These are phyloP conservation scores for Ascochyta viciae-villosae DNA, from an alignment of 2,329 filamentous ascomycete species.

Conservation along the genomic window DNA sequence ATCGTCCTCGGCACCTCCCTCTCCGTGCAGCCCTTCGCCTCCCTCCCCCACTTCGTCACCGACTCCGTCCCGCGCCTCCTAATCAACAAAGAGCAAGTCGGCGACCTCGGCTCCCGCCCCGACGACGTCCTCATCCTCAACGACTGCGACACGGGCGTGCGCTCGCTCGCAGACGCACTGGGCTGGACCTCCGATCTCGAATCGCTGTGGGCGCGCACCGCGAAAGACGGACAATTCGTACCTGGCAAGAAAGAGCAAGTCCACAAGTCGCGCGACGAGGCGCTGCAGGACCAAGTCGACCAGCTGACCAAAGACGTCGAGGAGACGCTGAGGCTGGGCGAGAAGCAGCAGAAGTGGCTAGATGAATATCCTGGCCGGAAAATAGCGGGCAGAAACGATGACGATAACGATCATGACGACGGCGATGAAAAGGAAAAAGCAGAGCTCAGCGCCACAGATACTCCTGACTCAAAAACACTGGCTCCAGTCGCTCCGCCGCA, in stretches of 20 bases:
- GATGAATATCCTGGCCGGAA: constrained; percentile 43
- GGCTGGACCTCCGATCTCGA: constrained; percentile 90
- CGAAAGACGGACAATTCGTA: constrained; percentile 52
- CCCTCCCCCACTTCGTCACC: constrained; percentile 70
- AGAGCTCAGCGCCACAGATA: background rate
- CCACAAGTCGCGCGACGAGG: constrained; percentile 60
- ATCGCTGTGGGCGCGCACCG: constrained; percentile 71
- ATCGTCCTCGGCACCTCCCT: constrained; percentile 91
- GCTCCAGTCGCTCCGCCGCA: background rate
- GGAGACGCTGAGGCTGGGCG: constrained; percentile 53
- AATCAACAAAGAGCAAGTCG: constrained; percentile 86
- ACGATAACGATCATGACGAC: too few relatives aligned
- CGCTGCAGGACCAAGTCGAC: constrained; percentile 63
- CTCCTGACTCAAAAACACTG: background rate
- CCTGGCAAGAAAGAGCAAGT: constrained; percentile 46
- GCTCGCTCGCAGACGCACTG: constrained; percentile 77
- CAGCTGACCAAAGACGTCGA: constrained; percentile 66
- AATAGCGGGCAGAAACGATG: constrained; percentile 23
- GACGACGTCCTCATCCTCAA: constrained; percentile 88
- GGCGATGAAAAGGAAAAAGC: constrained; percentile 12
- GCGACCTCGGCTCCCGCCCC: constrained; percentile 74
- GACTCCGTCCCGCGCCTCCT: constrained; percentile 76
- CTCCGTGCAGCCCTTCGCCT: constrained; percentile 86
- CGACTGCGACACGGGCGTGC: constrained; percentile 82
- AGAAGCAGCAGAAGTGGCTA: constrained; percentile 44